phyloP scores from a whole-genome alignment of 192 early-diverging fungal genomes.

The Coemansia sp. region DNA sequence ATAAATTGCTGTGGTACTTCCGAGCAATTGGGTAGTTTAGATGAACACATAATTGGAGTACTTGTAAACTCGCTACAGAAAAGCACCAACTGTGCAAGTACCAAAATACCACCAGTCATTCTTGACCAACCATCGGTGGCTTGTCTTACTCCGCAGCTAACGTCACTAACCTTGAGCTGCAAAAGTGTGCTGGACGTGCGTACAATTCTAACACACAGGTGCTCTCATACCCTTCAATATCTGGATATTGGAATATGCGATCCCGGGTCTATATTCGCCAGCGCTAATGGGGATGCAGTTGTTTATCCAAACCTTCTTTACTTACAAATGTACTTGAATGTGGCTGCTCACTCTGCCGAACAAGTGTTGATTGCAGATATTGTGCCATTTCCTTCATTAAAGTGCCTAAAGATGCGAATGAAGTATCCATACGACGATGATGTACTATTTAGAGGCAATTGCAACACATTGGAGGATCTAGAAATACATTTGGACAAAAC shows the following conservation, averaged over 20 bases:
- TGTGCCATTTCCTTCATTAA: slow-evolving; percentile 8
- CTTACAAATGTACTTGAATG: background rate
- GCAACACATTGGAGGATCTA: slow-evolving; percentile 7
- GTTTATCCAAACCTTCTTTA: slow-evolving; percentile 5
- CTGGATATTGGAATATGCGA: background rate
- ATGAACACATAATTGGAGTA: background rate
- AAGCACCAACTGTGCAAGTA: background rate
- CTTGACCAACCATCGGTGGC: background rate
- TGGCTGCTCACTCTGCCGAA: background rate
- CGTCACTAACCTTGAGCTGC: background rate
- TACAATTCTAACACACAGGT: background rate
- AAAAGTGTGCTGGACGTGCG: background rate
- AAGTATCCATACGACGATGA: slow-evolving; percentile 14
- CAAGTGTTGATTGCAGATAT: background rate
- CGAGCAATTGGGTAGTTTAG: background rate
- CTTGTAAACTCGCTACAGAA: background rate
- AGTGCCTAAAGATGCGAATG: background rate
- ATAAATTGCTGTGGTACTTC: background rate
- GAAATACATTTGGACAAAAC: background rate
- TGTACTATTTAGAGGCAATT: slow-evolving; percentile 15
- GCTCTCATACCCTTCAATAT: background rate
- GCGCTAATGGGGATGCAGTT: background rate
- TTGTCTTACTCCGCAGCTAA: background rate
- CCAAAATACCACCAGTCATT: background rate
- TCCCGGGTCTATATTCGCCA: background rate